Percentiles rank a stretch among this genome's conserved stretches.
These are phyloP conservation scores for Heliocybe sulcata DNA, from an alignment of 1,284 basidiomycete genomes.

Conservation along the genomic window DNA sequence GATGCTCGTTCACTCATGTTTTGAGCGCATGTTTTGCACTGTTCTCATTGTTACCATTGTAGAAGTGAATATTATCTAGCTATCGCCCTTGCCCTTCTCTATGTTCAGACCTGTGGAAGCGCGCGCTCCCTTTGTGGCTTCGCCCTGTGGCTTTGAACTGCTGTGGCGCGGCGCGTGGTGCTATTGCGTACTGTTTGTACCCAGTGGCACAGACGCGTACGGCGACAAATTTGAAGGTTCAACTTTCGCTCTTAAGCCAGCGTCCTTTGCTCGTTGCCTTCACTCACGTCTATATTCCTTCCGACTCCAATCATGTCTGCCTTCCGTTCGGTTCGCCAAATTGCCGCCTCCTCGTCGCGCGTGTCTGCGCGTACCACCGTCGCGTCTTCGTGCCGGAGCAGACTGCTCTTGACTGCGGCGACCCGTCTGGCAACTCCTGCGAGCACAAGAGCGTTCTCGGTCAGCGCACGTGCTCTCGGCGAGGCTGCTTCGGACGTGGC, in stretches of 20 bases:
- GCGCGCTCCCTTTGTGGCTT: no score
- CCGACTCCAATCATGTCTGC: slow-evolving; percentile 21
- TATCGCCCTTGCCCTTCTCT: no score
- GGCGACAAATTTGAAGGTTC: neutral
- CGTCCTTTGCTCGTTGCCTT: neutral
- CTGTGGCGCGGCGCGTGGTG: no score
- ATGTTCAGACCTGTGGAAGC: no score
- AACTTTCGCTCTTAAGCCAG: neutral
- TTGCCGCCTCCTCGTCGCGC: slow-evolving; percentile 26
- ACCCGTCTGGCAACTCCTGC: slow-evolving; percentile 17
- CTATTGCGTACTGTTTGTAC: neutral
- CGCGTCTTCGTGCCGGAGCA: slow-evolving; percentile 3
- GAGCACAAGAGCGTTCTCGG: slow-evolving; percentile 46
- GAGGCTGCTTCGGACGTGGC: slow-evolving; percentile 56
- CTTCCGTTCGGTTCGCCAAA: slow-evolving; percentile 27
- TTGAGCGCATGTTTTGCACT: neutral
- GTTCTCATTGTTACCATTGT: no score
- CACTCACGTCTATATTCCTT: neutral
- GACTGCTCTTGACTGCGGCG: slow-evolving; percentile 9
- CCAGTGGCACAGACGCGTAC: neutral
- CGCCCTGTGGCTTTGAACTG: no score
- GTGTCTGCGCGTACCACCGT: slow-evolving; percentile 22
- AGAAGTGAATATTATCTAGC: no score
- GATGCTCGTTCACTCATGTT: neutral
- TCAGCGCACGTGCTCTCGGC: slow-evolving; percentile 33